Base-by-base conservation (phyloP, 2,329 filamentous ascomycete genomes). In the Penicillium sp. region DNA sequence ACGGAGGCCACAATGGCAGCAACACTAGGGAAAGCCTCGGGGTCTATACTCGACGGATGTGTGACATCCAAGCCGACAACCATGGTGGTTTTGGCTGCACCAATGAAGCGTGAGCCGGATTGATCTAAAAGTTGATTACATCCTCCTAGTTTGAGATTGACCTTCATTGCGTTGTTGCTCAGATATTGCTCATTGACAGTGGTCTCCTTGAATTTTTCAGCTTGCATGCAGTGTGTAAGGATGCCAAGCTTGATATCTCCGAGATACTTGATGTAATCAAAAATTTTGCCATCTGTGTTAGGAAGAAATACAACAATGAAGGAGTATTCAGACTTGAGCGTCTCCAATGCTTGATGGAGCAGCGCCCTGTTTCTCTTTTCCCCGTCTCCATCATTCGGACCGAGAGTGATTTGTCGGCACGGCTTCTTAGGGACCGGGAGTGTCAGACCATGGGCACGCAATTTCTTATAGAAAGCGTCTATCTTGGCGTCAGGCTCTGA, bases 61-160 rank as follows among this genome's bases (percentile, higher is more conserved):
- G 90, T 94, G 1, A 96, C 91, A 66, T 96, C 91, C 61, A 93
- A 86, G 0, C 91, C 91, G 10, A 94, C 84, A 1, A 96, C 74
- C 85, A 96, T 96, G 0, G 90, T 49, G 14, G 14, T 94, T 63
- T 85, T 85, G 1, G 81, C 82, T 23, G 85, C 78, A 26, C 75
- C 74, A 40, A 90, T 70, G 0, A 90, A 76, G 1, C 78, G 78
- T 11, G 85, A 74, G 27, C 84, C 79, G 0, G 76, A 60, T 14
- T 48, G 23, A 7, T 65, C 59, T 0, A 95, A 74, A 10, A 71
- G 75, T 66, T 94, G 89, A 62, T 92, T 91, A n/a, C 81, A 71
- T 1, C 89, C 89, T 1, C 88, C 88, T 35, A 84, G 78, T 71
- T 93, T 94, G 38, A 92, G 75, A 63, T 96, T 96, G 68, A 92